Base-by-base conservation (phyloP, 139 green algal genomes). In the Micractinium conductrix region DNA sequence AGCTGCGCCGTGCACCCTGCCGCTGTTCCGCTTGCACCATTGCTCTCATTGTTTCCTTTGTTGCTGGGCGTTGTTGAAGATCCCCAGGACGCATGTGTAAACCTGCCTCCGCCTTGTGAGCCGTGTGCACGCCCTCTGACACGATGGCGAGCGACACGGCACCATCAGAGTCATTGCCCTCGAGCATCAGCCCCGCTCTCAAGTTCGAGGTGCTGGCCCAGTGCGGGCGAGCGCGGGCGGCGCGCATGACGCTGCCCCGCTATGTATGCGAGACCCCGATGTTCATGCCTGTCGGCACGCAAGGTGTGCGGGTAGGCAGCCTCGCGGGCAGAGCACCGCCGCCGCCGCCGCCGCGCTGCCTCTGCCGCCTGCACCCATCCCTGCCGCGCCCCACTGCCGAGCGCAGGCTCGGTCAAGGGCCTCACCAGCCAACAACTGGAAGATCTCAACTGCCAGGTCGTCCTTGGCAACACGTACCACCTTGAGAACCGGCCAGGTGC, bases 211-310 rank as follows among this genome's bases (percentile, higher is more conserved):
- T 97, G 19, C 35, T 96, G 40, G 95, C 94, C 1, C 79, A 86
- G 55, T 89, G 94, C 48, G 93, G 94, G 4, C 84, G 93, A 2
- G 96, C 96, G 1, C 87, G 96, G 7, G 90, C 90, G 16, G 74
- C 91, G 1, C 83, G 71, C 26, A 94, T 99, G 93, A 95, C 88
- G 38, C 91, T 99, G 55, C 95, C 95, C 0, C 96, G 98, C 74
- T 94, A 90, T 84, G 91, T 84, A 16, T 96, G 91, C 44, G 87
- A 96, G 70, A 99, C 96, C 22, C 97, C 97, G 24, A 98, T 99
- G 96, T 99, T 99, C 91, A 99, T 99, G 97, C 97, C 97, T 4
- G 97, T 99, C 2, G 97, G 97, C 53, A 99, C 97, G 14, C 95
- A 99, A 91, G 96, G 96, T 95, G 60, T 2, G 83, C 55, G 30